Evolutionary conservation across 352 stramenopile species (phyloP).

Genomic region (Pythium periplocum): DNA sequence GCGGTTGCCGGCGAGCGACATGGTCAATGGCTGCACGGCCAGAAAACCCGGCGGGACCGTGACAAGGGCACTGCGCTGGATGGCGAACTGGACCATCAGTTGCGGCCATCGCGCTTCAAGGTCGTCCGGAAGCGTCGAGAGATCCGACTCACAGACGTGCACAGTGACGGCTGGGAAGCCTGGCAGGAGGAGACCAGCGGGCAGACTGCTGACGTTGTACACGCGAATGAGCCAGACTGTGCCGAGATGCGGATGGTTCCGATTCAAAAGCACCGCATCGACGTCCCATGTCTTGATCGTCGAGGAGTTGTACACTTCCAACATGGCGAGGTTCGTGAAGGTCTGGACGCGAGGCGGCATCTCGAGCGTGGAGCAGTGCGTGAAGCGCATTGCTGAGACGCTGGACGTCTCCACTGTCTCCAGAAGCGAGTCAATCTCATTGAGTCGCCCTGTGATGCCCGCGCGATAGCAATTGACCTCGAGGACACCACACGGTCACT

Average conservation of each 20-base stretch:
- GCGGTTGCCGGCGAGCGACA: slow-evolving; percentile 10
- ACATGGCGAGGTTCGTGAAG: slow-evolving; percentile 2
- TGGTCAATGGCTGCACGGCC: neutral
- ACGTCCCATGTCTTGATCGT: slow-evolving; percentile 5
- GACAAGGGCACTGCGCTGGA: slow-evolving; percentile 7
- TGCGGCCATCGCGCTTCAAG: slow-evolving; percentile 5
- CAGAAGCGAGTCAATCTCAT: slow-evolving; percentile 2
- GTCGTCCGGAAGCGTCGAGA: slow-evolving; percentile 4
- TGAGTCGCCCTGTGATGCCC: neutral
- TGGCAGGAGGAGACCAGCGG: neutral
- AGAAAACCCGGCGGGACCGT: neutral
- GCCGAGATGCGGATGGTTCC: slow-evolving; percentile 1
- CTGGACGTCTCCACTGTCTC: neutral
- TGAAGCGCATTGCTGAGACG: slow-evolving; percentile 9
- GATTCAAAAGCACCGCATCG: slow-evolving; percentile 6
- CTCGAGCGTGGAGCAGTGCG: slow-evolving; percentile 9
- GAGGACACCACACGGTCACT: slow-evolving; percentile 4
- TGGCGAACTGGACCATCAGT: slow-evolving; percentile 1
- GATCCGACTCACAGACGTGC: slow-evolving; percentile 3
- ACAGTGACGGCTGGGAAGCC: slow-evolving; percentile 1
- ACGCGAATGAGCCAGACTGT: slow-evolving; percentile 4
- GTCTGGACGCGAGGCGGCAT: slow-evolving; percentile 1
- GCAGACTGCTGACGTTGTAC: neutral
- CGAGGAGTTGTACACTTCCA: slow-evolving; percentile 18
- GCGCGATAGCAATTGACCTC: slow-evolving; percentile 18